Conservation (phyloP, 1,284 basidiomycete genomes). For the Heterobasidion annosum region DNA sequence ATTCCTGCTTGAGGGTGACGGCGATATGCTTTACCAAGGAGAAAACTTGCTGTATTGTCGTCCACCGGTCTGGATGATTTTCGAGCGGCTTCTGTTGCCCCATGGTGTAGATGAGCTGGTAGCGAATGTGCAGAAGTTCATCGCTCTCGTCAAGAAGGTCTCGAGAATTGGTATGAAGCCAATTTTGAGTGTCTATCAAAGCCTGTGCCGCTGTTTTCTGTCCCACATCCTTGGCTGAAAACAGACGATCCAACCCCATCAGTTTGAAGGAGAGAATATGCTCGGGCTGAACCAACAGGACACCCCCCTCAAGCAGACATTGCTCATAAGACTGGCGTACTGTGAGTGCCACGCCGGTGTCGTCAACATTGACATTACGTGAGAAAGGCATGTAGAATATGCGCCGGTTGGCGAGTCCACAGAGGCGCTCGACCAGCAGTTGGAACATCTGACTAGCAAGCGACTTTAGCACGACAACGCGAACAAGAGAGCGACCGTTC, state of each 20-base stretch:
- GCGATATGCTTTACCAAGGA: slow-evolving; percentile 14
- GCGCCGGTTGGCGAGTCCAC: slow-evolving; percentile 32
- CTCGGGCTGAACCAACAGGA: slow-evolving; percentile 42
- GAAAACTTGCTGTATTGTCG: slow-evolving; percentile 31
- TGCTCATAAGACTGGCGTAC: slow-evolving; percentile 23
- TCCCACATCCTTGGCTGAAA: slow-evolving; percentile 2
- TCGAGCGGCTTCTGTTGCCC: slow-evolving; percentile 31
- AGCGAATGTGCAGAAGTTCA: slow-evolving; percentile 38
- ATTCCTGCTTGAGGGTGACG: slow-evolving; percentile 15
- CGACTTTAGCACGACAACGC: slow-evolving; percentile 39
- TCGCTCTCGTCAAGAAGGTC: slow-evolving; percentile 49
- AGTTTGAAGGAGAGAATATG: slow-evolving; percentile 43
- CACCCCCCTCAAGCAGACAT: slow-evolving; percentile 29
- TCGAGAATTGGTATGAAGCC: slow-evolving; percentile 22
- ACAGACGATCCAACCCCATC: slow-evolving; percentile 26
- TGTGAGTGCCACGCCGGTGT: slow-evolving; percentile 10
- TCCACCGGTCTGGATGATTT: slow-evolving; percentile 38
- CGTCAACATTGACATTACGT: slow-evolving; percentile 22
- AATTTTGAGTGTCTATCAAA: slow-evolving; percentile 20
- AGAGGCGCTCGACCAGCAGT: slow-evolving; percentile 31
- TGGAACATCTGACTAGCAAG: slow-evolving; percentile 37
- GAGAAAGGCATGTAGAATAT: slow-evolving; percentile 43
- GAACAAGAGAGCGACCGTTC: slow-evolving; percentile 30
- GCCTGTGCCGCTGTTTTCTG: slow-evolving; percentile 1
- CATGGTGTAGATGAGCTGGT: slow-evolving; percentile 40